Evolutionary conservation across 441 rosid species (phyloP), one percentile per base, ranked within the genome.

Genomic region (Bocquillonia castaneifolia): DNA sequence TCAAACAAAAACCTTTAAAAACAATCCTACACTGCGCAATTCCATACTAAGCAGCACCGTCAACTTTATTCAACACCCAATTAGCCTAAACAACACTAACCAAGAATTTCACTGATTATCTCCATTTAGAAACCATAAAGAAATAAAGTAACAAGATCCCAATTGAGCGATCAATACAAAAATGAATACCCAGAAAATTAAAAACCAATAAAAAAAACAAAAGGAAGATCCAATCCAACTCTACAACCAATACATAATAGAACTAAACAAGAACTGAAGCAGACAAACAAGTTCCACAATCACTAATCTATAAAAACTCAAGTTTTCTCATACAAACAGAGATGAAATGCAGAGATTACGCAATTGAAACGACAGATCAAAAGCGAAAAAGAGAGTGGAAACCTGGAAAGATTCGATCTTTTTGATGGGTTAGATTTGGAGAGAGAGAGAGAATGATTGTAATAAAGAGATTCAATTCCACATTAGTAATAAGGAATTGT

Each of bases 61-160:
- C 3, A 37, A 2, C 23, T 60, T 12, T 2, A 0, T 34, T 51
- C 5, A 39, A 13, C 31, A 37, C 18, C 39, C 37, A 18, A 13
- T 36, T 36, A 37, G 47, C 28, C 63, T 20, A 8, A 13, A 39
- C 8, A 39, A 5, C 62, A 6, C 2, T 12, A 59, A 34, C 3
- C 15, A 1, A 59, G 28, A 20, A 23, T 47, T 34, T n/a, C 62
- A 58, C 4, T 63, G 67, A 40, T 47, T 3, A 29, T 47, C 26
- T 45, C 25, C 55, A 37, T 17, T 45, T 3, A 28, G 54, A 54
- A 47, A 42, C 42, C 29, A 47, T 1, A 31, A 47, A 47, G 18
- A 4, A 31, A 29, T 29, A 37, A 47, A 63, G 54, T 18, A 29
- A 34, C 25, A 64, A 34, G 57, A 64, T 64, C 45, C 44, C 58